phyloP scores from a whole-genome alignment of 352 stramenopile genomes.

The Pythium biforme region DNA sequence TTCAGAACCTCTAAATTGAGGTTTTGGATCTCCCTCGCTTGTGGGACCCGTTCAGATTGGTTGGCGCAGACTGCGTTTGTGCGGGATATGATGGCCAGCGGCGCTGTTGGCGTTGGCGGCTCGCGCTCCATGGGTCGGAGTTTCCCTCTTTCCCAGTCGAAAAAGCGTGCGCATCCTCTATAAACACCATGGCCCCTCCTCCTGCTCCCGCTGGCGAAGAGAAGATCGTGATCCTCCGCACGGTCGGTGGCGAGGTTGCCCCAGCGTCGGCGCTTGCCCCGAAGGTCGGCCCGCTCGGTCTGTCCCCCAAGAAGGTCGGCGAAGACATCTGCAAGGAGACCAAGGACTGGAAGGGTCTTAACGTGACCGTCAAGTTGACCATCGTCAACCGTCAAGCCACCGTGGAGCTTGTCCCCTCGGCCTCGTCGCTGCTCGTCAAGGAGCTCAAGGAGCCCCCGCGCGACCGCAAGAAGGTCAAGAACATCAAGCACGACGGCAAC shows the following conservation, averaged over 20 bases:
- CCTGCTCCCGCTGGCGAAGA: slow-evolving; percentile 82
- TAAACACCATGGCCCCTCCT: slow-evolving; percentile 90
- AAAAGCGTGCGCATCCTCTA: slow-evolving; percentile 74
- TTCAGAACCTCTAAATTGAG: slow-evolving; percentile 16
- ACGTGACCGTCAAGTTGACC: slow-evolving; percentile 99
- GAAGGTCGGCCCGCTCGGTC: slow-evolving; percentile 99
- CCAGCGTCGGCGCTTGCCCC: slow-evolving; percentile 97
- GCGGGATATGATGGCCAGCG: not conserved
- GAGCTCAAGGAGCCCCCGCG: slow-evolving; percentile 98
- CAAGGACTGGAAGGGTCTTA: slow-evolving; percentile 99
- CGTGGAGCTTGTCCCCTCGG: slow-evolving; percentile 96
- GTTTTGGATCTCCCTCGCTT: not conserved
- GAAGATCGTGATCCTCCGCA: slow-evolving; percentile 97
- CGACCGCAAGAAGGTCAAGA: slow-evolving; percentile 99
- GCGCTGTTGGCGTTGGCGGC: not conserved
- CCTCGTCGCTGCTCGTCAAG: slow-evolving; percentile 99
- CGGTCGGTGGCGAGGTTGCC: slow-evolving; percentile 98
- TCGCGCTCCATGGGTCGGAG: not conserved
- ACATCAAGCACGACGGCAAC: slow-evolving; percentile 99
- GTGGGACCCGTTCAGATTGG: slow-evolving; percentile 13
- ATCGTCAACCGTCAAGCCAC: slow-evolving; percentile 99
- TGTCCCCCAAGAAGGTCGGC: slow-evolving; percentile 99
- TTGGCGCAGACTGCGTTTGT: slow-evolving; percentile 17
- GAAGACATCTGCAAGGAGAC: slow-evolving; percentile 99
- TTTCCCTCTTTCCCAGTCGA: slow-evolving; percentile 32